phyloP scores from a whole-genome alignment of 75 land plant species.

The Gnetum montanum region DNA sequence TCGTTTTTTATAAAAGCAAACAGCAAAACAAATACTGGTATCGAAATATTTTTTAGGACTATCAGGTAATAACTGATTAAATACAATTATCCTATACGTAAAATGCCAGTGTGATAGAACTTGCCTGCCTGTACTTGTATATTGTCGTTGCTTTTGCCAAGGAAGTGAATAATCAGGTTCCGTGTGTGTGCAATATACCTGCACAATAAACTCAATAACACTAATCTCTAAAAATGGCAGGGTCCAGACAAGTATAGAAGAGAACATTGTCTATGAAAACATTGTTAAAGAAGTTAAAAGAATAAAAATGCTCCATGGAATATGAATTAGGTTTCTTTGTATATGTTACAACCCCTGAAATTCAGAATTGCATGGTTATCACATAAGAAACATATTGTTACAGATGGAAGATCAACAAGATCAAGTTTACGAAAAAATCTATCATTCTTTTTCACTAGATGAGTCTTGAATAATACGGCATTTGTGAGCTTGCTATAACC shows the following conservation, averaged over 20 bases:
- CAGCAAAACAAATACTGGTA: too few relatives aligned
- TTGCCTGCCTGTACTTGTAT: constrained; percentile 89
- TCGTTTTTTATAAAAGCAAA: not conserved
- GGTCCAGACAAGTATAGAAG: too few relatives aligned
- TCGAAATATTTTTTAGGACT: too few relatives aligned
- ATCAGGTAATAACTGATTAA: too few relatives aligned
- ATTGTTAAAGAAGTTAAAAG: not conserved
- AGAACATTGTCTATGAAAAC: not conserved
- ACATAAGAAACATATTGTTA: not conserved
- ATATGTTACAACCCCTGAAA: not conserved
- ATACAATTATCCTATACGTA: too few relatives aligned
- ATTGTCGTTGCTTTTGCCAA: constrained; percentile 95
- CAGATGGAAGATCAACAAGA: not conserved
- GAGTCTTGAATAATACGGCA: too few relatives aligned
- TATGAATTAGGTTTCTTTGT: too few relatives aligned
- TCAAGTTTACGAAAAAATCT: too few relatives aligned
- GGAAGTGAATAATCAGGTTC: constrained; percentile 96
- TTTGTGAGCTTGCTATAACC: too few relatives aligned
- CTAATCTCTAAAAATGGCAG: not conserved
- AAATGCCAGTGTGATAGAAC: constrained; percentile 3
- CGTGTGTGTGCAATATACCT: constrained; percentile 94
- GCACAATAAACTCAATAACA: constrained; percentile 3
- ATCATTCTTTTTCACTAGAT: too few relatives aligned
- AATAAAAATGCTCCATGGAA: not conserved
- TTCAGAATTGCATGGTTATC: not conserved